Evolutionary conservation across 345 rosid species (phyloP).

Genomic region (Cardamine resedifolia): DNA sequence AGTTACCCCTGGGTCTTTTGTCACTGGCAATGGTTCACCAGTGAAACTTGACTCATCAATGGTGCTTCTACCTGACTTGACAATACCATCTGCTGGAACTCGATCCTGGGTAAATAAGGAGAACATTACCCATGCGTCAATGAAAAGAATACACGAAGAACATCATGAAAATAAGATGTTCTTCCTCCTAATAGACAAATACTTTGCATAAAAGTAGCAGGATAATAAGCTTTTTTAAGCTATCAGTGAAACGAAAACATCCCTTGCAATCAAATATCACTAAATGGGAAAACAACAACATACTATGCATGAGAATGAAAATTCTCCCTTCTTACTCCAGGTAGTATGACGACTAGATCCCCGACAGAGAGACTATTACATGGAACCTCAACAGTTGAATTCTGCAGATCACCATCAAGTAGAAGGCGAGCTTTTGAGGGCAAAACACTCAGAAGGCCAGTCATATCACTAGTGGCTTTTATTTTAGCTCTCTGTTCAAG

Average conservation of each 20-base stretch:
- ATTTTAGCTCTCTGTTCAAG: conserved; percentile 98
- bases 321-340: conserved; percentile 73
- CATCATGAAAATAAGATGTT: background rate
- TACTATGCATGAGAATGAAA: conserved; percentile 31
- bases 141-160: background rate
- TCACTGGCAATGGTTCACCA: conserved; percentile 96
- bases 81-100: conserved; percentile 90
- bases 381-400: conserved; percentile 78
- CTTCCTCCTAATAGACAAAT: background rate
- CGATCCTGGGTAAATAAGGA: conserved; percentile 63
- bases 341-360: conserved; percentile 79
- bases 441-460: conserved; percentile 79
- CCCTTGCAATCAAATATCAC: background rate
- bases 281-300: conserved; percentile 21
- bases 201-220: background rate
- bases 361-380: conserved; percentile 81
- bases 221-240: background rate
- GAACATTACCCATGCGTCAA: conserved; percentile 14
- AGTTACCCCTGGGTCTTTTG: conserved; percentile 84
- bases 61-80: conserved; percentile 90
- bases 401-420: conserved; percentile 52
- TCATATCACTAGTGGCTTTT: conserved; percentile 97
- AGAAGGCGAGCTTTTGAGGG: conserved; percentile 95
- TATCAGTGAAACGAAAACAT: background rate
- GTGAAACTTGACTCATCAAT: conserved; percentile 96